These are phyloP conservation scores for Ophioceras dolichostomum DNA, from an alignment of 2,329 filamentous ascomycete species.

Conservation along the genomic window DNA sequence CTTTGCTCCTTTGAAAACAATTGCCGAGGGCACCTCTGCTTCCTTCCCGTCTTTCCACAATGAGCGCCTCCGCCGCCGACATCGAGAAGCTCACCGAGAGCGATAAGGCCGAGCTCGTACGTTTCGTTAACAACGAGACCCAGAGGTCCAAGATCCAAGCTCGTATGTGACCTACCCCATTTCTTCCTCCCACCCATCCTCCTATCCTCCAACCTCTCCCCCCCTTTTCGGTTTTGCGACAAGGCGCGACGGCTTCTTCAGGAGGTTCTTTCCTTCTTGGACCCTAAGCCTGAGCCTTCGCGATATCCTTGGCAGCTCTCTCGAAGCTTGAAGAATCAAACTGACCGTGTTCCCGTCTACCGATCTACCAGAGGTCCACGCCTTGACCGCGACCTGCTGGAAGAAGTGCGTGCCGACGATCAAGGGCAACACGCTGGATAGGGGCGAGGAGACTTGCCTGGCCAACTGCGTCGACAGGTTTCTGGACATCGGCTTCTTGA, in stretches of 20 bases:
- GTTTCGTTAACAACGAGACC: conserved; percentile 72
- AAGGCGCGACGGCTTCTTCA: no score
- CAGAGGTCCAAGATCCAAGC: conserved; percentile 62
- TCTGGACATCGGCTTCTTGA: conserved; percentile 74
- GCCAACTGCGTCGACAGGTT: conserved; percentile 91
- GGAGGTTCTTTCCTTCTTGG: no score
- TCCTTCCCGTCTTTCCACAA: no score
- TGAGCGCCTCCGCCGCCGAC: conserved; percentile 46
- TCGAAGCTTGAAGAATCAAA: no score
- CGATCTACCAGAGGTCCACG: conserved; percentile 34
- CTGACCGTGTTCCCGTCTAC: not conserved
- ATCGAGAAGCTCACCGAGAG: conserved; percentile 63
- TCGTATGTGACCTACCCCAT: conserved; percentile 34
- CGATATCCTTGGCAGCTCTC: no score
- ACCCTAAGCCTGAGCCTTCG: no score
- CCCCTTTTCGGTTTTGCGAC: no score
- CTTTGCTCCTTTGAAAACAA: no score
- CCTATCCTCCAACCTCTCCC: not conserved
- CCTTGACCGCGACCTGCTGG: conserved; percentile 69
- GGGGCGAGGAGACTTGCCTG: conserved; percentile 69
- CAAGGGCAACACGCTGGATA: conserved; percentile 60
- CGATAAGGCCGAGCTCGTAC: conserved; percentile 79
- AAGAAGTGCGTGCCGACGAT: conserved; percentile 82
- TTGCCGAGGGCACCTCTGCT: no score
- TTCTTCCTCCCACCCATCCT: not conserved